These are phyloP conservation scores for Chalciporus chontae DNA, from an alignment of 768 basidiomycete species.

Conservation along the genomic window DNA sequence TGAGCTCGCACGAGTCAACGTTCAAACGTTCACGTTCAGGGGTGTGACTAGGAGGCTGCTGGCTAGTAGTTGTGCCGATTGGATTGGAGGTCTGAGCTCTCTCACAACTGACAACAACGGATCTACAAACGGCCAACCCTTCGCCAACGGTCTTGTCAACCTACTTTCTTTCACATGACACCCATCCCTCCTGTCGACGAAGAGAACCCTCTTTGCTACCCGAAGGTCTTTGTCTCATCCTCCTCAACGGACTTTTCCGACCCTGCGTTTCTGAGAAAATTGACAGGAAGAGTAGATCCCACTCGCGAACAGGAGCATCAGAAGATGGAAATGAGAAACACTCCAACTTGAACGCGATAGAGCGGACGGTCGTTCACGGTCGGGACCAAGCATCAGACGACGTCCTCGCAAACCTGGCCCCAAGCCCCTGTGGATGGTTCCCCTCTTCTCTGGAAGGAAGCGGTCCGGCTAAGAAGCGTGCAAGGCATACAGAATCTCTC, in stretches of 20 bases:
- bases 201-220: constrained; percentile 60
- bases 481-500: background rate
- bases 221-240: constrained; percentile 27
- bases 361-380: background rate
- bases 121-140: background rate
- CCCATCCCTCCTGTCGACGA: constrained; percentile 40
- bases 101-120: background rate
- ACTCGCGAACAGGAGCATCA: background rate
- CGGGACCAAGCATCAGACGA: constrained; percentile 13
- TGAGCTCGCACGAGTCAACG: too few species aligned
- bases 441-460: background rate
- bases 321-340: constrained; percentile 1
- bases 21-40: too few species aligned
- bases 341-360: background rate
- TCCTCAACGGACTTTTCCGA: background rate
- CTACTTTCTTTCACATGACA: constrained; percentile 1
- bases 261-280: constrained; percentile 5
- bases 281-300: background rate
- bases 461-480: background rate
- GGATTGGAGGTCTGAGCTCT: background rate
- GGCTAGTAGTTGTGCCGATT: too few species aligned
- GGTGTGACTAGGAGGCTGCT: too few species aligned
- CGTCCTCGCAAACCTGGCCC: background rate
- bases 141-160: too few species aligned
- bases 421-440: background rate